These are phyloP conservation scores for Aspergillus diversus DNA, from an alignment of 495 filamentous ascomycete species.

Conservation along the genomic window DNA sequence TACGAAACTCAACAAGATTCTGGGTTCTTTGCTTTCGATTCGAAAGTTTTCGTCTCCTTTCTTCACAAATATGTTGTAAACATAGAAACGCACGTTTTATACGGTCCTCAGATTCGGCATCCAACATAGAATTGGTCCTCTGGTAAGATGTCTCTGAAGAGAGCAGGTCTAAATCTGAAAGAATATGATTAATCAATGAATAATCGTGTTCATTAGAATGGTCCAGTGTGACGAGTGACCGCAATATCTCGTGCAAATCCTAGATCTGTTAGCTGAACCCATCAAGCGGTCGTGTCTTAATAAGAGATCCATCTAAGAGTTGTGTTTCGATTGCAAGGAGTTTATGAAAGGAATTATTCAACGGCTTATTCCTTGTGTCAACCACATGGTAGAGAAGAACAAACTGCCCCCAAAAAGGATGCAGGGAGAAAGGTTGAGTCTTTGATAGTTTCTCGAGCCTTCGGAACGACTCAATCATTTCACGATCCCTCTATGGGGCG, in stretches of 20 bases:
- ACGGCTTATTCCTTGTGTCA: too few species aligned
- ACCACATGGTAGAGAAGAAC: too few species aligned
- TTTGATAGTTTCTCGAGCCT: too few species aligned
- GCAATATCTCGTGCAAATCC: constrained; percentile 1
- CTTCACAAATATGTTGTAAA: neutral
- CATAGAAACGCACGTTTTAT: neutral
- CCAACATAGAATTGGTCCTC: neutral
- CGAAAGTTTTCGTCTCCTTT: neutral
- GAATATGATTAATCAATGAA: constrained; percentile 4
- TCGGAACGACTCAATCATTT: too few species aligned
- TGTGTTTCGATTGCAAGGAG: constrained; percentile 1
- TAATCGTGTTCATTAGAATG: constrained; percentile 1
- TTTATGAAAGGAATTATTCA: neutral
- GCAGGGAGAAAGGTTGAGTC: too few species aligned
- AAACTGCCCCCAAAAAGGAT: too few species aligned
- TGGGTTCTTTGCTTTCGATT: constrained; percentile 6
- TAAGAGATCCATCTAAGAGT: neutral
- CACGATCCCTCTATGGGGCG: too few species aligned
- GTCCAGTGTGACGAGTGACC: neutral
- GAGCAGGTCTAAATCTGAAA: neutral
- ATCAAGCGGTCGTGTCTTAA: neutral
- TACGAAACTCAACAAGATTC: constrained; percentile 3
- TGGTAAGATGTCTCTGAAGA: neutral
- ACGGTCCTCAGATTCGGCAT: neutral
- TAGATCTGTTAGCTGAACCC: neutral